A percentile compares a stretch with the other conserved stretches of the same genome.
Conservation (phyloP, 2,329 filamentous ascomycete species). For the Colletotrichum sp. region DNA sequence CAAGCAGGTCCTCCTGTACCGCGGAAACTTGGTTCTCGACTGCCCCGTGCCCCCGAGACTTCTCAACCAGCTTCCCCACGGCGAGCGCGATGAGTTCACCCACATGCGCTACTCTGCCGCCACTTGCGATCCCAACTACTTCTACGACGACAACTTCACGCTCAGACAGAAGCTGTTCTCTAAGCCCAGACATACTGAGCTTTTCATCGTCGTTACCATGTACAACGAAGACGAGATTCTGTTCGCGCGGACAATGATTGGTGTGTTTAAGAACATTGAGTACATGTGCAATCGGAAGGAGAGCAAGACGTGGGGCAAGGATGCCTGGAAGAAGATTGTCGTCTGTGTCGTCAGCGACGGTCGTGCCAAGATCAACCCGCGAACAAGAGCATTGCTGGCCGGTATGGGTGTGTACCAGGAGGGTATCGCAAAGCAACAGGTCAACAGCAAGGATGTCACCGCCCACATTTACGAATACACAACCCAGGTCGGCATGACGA, state of each 20-base stretch:
- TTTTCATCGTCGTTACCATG: slow-evolving; percentile 98
- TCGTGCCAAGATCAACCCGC: slow-evolving; percentile 93
- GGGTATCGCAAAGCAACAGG: slow-evolving; percentile 97
- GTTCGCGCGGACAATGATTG: slow-evolving; percentile 93
- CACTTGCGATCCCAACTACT: slow-evolving; percentile 89
- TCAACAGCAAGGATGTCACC: slow-evolving; percentile 95
- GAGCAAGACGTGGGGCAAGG: slow-evolving; percentile 97
- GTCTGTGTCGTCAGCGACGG: slow-evolving; percentile 98
- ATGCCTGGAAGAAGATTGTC: slow-evolving; percentile 99
- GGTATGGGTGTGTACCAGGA: slow-evolving; percentile 98
- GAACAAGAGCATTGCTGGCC: slow-evolving; percentile 87
- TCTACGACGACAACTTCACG: slow-evolving; percentile 89
- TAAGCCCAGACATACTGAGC: slow-evolving; percentile 89
- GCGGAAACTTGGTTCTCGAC: slow-evolving; percentile 95
- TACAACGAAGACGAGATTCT: slow-evolving; percentile 98
- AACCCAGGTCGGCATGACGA: slow-evolving; percentile 81
- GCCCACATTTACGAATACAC: slow-evolving; percentile 98
- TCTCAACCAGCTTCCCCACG: slow-evolving; percentile 86
- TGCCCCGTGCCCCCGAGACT: slow-evolving; percentile 92
- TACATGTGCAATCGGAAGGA: slow-evolving; percentile 94
- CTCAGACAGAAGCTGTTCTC: slow-evolving; percentile 90
- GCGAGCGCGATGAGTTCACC: slow-evolving; percentile 89
- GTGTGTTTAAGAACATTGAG: slow-evolving; percentile 98
- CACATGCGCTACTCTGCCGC: slow-evolving; percentile 95
- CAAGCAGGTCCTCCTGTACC: slow-evolving; percentile 96